Evolutionary conservation across 352 stramenopile genomes (phyloP).

Genomic region (Elongisporangium prolatum): DNA sequence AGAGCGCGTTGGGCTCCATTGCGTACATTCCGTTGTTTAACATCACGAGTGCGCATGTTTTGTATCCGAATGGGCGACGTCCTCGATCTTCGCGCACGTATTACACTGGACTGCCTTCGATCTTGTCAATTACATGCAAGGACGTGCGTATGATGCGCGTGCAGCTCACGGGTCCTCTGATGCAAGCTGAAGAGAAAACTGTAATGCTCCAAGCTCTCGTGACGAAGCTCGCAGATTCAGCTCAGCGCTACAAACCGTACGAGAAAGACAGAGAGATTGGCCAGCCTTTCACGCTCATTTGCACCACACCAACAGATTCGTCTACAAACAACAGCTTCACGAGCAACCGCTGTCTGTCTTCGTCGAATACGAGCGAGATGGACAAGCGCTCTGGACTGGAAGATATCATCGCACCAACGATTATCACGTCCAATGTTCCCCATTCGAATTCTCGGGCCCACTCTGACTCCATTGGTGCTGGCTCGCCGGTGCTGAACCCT

Average conservation of each 20-base stretch:
- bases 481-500: conserved; percentile 37
- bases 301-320: background rate
- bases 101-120: conserved; percentile 41
- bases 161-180: conserved; percentile 45
- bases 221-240: conserved; percentile 42
- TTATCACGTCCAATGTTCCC: background rate
- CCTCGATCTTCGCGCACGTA: conserved; percentile 49
- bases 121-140: conserved; percentile 73
- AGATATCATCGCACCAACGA: background rate
- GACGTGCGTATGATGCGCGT: conserved; percentile 70
- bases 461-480: conserved; percentile 21
- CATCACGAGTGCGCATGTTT: conserved; percentile 50
- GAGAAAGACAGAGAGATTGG: background rate
- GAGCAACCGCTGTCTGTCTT: background rate
- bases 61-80: conserved; percentile 52
- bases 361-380: background rate
- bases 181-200: conserved; percentile 45
- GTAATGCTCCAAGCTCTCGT: conserved; percentile 49
- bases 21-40: conserved; percentile 77
- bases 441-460: conserved; percentile 2
- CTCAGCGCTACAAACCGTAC: conserved; percentile 43
- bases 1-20: conserved; percentile 28
- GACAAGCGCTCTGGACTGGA: background rate
- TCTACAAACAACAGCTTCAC: background rate
- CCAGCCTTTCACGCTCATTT: background rate